phyloP scores from a whole-genome alignment of 2,329 filamentous ascomycete species.

The Aspergillus candidus region DNA sequence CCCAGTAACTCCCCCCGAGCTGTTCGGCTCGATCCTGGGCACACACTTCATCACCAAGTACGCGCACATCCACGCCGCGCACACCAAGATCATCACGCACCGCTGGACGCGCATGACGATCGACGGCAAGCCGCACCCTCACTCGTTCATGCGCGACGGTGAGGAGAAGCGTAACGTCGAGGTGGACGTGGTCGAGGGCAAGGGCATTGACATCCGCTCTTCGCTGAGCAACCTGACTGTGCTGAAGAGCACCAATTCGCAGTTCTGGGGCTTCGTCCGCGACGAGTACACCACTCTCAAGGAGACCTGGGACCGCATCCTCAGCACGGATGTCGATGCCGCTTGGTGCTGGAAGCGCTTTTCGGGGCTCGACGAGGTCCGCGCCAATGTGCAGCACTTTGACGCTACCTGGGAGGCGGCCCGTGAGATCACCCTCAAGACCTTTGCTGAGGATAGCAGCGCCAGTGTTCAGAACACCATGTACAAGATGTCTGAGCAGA shows the following conservation, averaged over 20 bases:
- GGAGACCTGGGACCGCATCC: slow-evolving; percentile 90
- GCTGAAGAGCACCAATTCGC: slow-evolving; percentile 92
- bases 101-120: slow-evolving; percentile 86
- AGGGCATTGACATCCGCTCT: slow-evolving; percentile 69
- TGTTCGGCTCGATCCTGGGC: slow-evolving; percentile 78
- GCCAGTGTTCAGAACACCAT: slow-evolving; percentile 95
- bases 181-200: slow-evolving; percentile 59
- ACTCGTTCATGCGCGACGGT: slow-evolving; percentile 89
- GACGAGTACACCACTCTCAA: slow-evolving; percentile 88
- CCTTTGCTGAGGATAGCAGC: slow-evolving; percentile 83
- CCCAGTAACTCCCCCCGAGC: slow-evolving; percentile 86
- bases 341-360: slow-evolving; percentile 81
- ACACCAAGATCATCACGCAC: slow-evolving; percentile 76
- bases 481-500: slow-evolving; percentile 96
- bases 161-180: slow-evolving; percentile 81
- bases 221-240: slow-evolving; percentile 77
- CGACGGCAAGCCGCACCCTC: slow-evolving; percentile 84
- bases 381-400: slow-evolving; percentile 60
- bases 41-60: slow-evolving; percentile 86
- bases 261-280: slow-evolving; percentile 88
- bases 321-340: slow-evolving; percentile 87
- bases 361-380: slow-evolving; percentile 59
- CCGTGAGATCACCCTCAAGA: slow-evolving; percentile 80
- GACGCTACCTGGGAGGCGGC: slow-evolving; percentile 72
- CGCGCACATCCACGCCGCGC: slow-evolving; percentile 76